These are phyloP conservation scores for Bolboschoenoplectus hybrid DNA, from an alignment of 202 grass and related monocot species.

Conservation along the genomic window DNA sequence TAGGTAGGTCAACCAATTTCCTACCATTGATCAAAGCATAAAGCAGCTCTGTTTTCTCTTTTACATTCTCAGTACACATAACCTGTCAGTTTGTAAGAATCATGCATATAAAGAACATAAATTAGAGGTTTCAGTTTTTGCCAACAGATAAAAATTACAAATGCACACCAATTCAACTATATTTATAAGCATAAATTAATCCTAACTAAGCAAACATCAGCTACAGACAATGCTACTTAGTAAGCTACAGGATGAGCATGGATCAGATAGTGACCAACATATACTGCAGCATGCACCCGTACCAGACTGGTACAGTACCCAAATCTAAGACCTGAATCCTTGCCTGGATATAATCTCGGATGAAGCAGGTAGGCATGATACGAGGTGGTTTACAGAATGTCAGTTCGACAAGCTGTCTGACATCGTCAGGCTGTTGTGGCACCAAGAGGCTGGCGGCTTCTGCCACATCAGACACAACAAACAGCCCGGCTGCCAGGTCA, in stretches of 20 bases:
- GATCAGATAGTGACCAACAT: background rate
- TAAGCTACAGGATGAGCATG: background rate
- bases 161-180: background rate
- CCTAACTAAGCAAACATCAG: background rate
- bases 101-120: conserved; percentile 35
- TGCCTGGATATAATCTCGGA: conserved; percentile 35
- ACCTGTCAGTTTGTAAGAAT: conserved; percentile 52
- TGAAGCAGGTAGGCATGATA: conserved; percentile 80
- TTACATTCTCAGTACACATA: conserved; percentile 72
- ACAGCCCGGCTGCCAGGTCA: conserved; percentile 65
- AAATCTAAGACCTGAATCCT: conserved; percentile 6
- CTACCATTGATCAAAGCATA: conserved; percentile 68
- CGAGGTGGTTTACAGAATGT: conserved; percentile 70
- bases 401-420: conserved; percentile 60
- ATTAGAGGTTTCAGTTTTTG: background rate
- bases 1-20: conserved; percentile 74
- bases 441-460: conserved; percentile 72
- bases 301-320: background rate
- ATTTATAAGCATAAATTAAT: conserved; percentile 9
- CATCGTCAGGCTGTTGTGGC: conserved; percentile 78
- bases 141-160: conserved; percentile 3
- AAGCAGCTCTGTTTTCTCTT: conserved; percentile 73
- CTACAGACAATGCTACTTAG: background rate
- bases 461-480: conserved; percentile 58
- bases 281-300: background rate